These are phyloP conservation scores for Penicillium sp. DNA, from an alignment of 2,329 filamentous ascomycete genomes.

Conservation along the genomic window DNA sequence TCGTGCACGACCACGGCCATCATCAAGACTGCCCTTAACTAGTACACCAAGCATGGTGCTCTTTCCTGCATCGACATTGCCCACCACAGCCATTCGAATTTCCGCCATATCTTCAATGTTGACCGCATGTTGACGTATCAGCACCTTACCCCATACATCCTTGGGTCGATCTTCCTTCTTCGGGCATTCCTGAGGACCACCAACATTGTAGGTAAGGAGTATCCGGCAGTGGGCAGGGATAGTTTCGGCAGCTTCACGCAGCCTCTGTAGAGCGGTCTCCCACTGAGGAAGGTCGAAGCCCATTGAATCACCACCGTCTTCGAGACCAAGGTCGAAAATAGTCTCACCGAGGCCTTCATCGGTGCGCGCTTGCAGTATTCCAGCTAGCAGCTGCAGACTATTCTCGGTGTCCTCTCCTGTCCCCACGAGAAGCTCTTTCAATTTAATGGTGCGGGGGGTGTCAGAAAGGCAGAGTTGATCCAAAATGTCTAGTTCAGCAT, in stretches of 20 bases:
- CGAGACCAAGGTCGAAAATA: slow-evolving; percentile 87
- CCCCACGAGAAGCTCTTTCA: slow-evolving; percentile 74
- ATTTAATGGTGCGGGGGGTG: slow-evolving; percentile 59
- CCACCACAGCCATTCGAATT: slow-evolving; percentile 93
- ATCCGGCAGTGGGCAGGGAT: slow-evolving; percentile 74
- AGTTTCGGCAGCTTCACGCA: slow-evolving; percentile 65
- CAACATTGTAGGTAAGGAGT: slow-evolving; percentile 87
- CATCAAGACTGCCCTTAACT: slow-evolving; percentile 92
- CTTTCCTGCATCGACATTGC: slow-evolving; percentile 97
- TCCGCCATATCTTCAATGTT: slow-evolving; percentile 88
- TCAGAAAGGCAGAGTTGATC: slow-evolving; percentile 76
- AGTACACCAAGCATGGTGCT: slow-evolving; percentile 94
- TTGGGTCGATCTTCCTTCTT: slow-evolving; percentile 66
- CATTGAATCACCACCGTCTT: slow-evolving; percentile 87
- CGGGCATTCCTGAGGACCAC: slow-evolving; percentile 70
- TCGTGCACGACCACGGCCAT: slow-evolving; percentile 88
- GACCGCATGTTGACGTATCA: slow-evolving; percentile 73
- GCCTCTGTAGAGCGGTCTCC: slow-evolving; percentile 66
- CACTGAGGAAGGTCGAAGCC: slow-evolving; percentile 72
- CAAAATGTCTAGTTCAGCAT: slow-evolving; percentile 87
- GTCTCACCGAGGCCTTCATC: slow-evolving; percentile 85
- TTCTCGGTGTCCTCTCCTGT: slow-evolving; percentile 57
- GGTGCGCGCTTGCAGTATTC: slow-evolving; percentile 67
- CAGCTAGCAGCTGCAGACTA: slow-evolving; percentile 62
- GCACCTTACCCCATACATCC: slow-evolving; percentile 78